A percentile compares a stretch with the other conserved stretches of the same genome.
Evolutionary conservation across 148 eudicot species (phyloP).

Genomic region (Fagopyrum tataricum): DNA sequence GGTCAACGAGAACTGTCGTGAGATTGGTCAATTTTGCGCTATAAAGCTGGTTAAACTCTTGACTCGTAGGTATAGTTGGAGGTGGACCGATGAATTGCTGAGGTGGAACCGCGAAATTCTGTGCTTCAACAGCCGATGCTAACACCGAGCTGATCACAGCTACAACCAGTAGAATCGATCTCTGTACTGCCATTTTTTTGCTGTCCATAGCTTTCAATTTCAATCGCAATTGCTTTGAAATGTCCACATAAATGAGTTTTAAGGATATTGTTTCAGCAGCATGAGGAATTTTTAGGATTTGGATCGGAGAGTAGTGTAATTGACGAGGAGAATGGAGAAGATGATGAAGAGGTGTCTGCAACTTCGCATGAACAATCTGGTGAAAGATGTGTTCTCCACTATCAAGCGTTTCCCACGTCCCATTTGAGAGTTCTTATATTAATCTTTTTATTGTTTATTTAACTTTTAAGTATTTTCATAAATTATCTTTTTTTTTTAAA

Average conservation of each 20-base stretch:
- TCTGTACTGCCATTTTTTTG: neutral
- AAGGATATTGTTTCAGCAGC: too few species aligned
- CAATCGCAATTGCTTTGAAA: neutral
- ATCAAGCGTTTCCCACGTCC: constrained; percentile 2
- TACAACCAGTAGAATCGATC: neutral
- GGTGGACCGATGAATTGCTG: constrained; percentile 2
- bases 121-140: neutral
- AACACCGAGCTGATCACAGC: neutral
- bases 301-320: neutral
- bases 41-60: constrained; percentile 7
- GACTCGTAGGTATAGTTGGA: neutral
- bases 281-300: neutral
- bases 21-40: neutral
- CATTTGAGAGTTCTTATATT: too few species aligned
- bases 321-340: neutral
- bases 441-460: too few species aligned
- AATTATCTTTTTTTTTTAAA: too few species aligned
- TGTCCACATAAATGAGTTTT: neutral
- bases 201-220: neutral
- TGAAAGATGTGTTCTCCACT: constrained; percentile 3
- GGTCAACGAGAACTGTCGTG: constrained; percentile 5
- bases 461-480: too few species aligned
- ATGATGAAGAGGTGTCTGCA: neutral
- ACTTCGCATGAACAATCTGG: neutral
- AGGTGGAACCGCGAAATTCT: neutral